These are phyloP conservation scores for Bremia lactucae DNA, from an alignment of 352 stramenopile species.

Conservation along the genomic window DNA sequence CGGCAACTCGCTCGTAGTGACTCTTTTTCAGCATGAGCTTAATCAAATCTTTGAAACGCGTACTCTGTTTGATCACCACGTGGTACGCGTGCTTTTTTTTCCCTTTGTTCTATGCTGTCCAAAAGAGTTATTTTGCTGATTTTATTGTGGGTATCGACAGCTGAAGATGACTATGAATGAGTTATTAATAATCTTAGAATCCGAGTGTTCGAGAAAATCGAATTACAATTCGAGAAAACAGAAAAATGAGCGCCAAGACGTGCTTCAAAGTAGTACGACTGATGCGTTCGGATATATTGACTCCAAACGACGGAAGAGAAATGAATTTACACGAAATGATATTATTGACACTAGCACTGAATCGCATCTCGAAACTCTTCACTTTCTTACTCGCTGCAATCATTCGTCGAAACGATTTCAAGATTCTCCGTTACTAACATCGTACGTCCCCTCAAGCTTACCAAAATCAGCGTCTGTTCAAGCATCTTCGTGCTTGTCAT, in stretches of 20 bases:
- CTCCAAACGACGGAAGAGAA: slow-evolving; percentile 14
- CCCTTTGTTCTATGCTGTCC: too few relatives aligned
- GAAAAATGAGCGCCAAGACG: too few relatives aligned
- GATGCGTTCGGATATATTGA: background rate
- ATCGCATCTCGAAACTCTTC: background rate
- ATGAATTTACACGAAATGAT: background rate
- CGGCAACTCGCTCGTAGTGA: slow-evolving; percentile 42
- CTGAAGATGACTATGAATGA: slow-evolving; percentile 17
- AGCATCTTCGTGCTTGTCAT: slow-evolving; percentile 1
- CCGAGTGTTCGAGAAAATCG: too few relatives aligned
- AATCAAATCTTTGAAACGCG: slow-evolving; percentile 8
- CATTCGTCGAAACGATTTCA: slow-evolving; percentile 10
- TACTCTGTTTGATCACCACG: slow-evolving; percentile 6
- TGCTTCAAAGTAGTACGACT: background rate
- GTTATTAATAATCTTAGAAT: too few relatives aligned
- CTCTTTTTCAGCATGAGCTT: slow-evolving; percentile 36
- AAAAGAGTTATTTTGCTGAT: too few relatives aligned
- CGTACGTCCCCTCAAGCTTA: too few relatives aligned
- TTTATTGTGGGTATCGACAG: slow-evolving; percentile 1
- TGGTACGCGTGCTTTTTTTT: slow-evolving; percentile 15
- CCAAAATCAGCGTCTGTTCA: background rate
- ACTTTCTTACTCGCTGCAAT: slow-evolving; percentile 21
- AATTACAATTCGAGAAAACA: too few relatives aligned
- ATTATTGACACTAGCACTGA: background rate
- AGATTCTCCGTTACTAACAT: slow-evolving; percentile 8